Percentiles rank a stretch among this genome's conserved stretches.
These are phyloP conservation scores for Termitomyces sp. DNA, from an alignment of 768 basidiomycete species.

Conservation along the genomic window DNA sequence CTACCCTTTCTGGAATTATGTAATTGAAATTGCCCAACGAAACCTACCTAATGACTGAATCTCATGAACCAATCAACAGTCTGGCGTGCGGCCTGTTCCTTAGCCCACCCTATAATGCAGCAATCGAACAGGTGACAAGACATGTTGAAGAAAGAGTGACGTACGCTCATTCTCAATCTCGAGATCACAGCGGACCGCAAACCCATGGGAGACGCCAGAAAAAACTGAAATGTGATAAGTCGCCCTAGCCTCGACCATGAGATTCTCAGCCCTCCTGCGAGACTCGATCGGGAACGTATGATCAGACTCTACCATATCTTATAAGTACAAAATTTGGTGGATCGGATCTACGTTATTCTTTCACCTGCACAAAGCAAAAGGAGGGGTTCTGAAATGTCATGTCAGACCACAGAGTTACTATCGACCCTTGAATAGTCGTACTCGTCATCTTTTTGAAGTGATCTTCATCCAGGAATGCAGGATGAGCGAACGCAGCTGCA, in stretches of 20 bases:
- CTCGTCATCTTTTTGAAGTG: conserved; percentile 43
- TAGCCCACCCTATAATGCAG: conserved; percentile 45
- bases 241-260: conserved; percentile 42
- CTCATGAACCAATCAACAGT: conserved; percentile 47
- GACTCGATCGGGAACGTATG: conserved; percentile 44
- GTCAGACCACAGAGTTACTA: not conserved
- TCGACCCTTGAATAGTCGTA: conserved; percentile 19
- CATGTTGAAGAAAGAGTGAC: conserved; percentile 6
- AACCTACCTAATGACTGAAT: conserved; percentile 20
- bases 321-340: not conserved
- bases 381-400: conserved; percentile 37
- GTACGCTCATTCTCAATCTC: conserved; percentile 33
- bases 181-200: conserved; percentile 40
- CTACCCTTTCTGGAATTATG: not conserved
- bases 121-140: not conserved
- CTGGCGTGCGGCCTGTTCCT: conserved; percentile 50
- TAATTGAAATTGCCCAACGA: not conserved
- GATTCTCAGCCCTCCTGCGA: conserved; percentile 51
- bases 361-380: conserved; percentile 51
- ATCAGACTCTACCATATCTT: conserved; percentile 39
- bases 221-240: conserved; percentile 56
- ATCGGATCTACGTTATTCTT: not conserved
- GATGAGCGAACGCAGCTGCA: conserved; percentile 52
- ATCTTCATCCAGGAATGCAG: conserved; percentile 40
- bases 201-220: conserved; percentile 43